phyloP scores from a whole-genome alignment of 305 asterid genomes.

The Caryopteris hybrid region DNA sequence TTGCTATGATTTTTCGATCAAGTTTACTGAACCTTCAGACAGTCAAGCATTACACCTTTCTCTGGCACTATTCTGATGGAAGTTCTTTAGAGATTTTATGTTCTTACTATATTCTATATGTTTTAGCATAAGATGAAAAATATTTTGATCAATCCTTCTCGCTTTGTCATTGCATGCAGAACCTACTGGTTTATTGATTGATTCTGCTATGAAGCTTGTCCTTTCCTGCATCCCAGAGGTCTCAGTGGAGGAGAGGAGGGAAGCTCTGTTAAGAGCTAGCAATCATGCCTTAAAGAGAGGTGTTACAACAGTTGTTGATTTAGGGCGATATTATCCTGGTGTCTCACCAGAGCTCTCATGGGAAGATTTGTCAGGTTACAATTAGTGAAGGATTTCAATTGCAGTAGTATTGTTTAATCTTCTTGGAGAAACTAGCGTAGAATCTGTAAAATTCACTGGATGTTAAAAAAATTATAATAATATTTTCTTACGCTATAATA shows the following conservation, averaged over 20 bases:
- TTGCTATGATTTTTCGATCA: background rate
- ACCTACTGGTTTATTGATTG: conserved; percentile 86
- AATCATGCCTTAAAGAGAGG: conserved; percentile 73
- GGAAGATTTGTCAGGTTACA: conserved; percentile 91
- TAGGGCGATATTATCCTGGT: conserved; percentile 92
- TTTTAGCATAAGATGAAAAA: background rate
- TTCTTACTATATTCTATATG: background rate
- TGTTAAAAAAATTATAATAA: too few relatives aligned
- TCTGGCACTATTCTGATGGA: conserved; percentile 7
- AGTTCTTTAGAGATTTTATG: conserved; percentile 4
- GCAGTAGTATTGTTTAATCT: conserved; percentile 1
- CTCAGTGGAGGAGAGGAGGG: conserved; percentile 73
- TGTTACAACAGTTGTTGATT: conserved; percentile 86
- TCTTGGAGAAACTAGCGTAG: background rate
- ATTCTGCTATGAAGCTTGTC: conserved; percentile 91
- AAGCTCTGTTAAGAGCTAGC: conserved; percentile 79
- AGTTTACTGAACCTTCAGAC: background rate
- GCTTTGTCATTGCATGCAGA: conserved; percentile 47
- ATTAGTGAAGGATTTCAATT: conserved; percentile 1
- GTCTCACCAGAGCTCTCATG: conserved; percentile 62
- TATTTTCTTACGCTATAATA: too few relatives aligned
- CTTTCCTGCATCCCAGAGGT: conserved; percentile 61
- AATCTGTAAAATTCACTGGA: too few relatives aligned
- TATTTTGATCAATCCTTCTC: conserved; percentile 10
- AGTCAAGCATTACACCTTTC: background rate